Evolutionary conservation across 768 basidiomycete genomes (phyloP), one percentile per base, ranked within the genome.

Genomic region (Kwoniella botswanensis): DNA sequence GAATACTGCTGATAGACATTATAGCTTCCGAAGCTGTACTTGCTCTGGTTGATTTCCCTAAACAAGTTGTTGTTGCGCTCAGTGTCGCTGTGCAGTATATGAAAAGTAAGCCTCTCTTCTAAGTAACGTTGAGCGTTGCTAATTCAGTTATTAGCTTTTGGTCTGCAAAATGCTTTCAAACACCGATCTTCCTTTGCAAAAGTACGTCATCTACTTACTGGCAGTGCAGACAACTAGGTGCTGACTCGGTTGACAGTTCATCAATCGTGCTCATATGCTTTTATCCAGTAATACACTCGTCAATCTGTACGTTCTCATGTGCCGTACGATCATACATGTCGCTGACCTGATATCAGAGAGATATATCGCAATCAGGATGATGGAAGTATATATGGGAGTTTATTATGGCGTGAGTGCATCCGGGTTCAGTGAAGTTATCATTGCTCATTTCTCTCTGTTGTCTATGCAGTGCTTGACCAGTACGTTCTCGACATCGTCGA

Each of bases 291-390:
- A 93, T 79, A 96, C 96, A 0, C 84, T 98, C 12, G 87, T 87
- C 13, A 98, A 97, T 79, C 83, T 96, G 84, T 88, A 70, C 17
- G 87, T 82, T 21, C 60, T 50, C 24, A 21, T 7, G 54, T 35
- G 12, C 21, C 21, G 44, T 64, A 59, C 43, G 17, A 2, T 12
- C 24, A 10, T 29, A n/a, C 21, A 22, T 22, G 42, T 52, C 1
- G 26, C 54, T 22, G 26, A 24, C 26, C 55, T n/a, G 22, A n/a
- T 12, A 9, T 6, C 71, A 89, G 89, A 55, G 95, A 98, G 82
- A 89, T 99, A n/a, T 95, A 93, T 81, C 88, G 89, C 43, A 98
- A 98, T 76, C 91, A 92, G 78, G 93, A 93, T 0, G 91, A 97
- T 79, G 88, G 88, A 65, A 88, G 87, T 12, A 85, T 87, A 21